Percentiles rank a stretch among this genome's conserved stretches.
phyloP scores from a whole-genome alignment of 306 rosid species.

The Luffa acutangula region DNA sequence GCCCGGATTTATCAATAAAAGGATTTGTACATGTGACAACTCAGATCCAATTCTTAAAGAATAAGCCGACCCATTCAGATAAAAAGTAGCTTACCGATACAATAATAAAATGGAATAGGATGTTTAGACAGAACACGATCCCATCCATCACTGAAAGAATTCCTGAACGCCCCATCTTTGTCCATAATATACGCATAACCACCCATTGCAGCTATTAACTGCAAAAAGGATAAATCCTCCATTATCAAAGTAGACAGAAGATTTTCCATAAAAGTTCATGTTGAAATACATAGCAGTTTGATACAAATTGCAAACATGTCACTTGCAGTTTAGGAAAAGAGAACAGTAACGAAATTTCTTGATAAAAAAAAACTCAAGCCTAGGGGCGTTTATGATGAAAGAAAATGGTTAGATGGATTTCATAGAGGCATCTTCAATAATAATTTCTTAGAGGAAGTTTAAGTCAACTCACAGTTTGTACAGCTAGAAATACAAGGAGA shows the following conservation, averaged over 20 bases:
- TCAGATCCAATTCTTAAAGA: not conserved
- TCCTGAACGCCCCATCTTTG: conserved; percentile 89
- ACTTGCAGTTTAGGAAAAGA: not conserved
- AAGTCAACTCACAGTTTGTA: conserved; percentile 77
- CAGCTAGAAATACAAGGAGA: conserved; percentile 83
- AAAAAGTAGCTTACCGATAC: conserved; percentile 54
- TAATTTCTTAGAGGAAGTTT: not conserved
- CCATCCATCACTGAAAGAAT: conserved; percentile 94
- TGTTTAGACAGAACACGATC: conserved; percentile 88
- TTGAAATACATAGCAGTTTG: not conserved
- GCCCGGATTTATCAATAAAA: not conserved
- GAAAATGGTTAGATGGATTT: not conserved
- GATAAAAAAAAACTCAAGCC: not conserved
- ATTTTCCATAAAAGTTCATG: not conserved
- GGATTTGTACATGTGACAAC: not conserved
- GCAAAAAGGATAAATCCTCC: conserved; percentile 10
- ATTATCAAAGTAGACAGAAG: conserved; percentile 7
- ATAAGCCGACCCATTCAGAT: not conserved
- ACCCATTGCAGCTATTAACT: conserved; percentile 82
- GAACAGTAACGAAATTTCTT: not conserved
- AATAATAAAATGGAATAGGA: conserved; percentile 93
- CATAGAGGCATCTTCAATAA: not conserved
- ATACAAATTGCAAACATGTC: not conserved
- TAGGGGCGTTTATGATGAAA: not conserved
- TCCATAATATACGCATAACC: conserved; percentile 93